phyloP scores from a whole-genome alignment of 495 filamentous ascomycete species.

The Trichoderma parareesei region DNA sequence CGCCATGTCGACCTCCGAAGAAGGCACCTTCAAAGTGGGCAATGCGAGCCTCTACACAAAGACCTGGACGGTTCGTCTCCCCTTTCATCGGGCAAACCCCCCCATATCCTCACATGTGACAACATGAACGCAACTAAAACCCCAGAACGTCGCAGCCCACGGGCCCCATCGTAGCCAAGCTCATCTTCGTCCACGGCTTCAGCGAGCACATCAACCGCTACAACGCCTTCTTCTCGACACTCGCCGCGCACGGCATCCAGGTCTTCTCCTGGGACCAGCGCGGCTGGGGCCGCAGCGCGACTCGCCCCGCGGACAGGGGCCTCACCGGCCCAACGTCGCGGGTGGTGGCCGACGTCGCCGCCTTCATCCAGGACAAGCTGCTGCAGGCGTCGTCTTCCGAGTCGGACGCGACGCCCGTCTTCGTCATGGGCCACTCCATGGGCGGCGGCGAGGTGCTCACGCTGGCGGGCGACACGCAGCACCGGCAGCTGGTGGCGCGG shows the following conservation, averaged over 20 bases:
- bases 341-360: slow-evolving; percentile 69
- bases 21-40: slow-evolving; percentile 48
- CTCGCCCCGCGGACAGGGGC: slow-evolving; percentile 46
- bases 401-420: slow-evolving; percentile 45
- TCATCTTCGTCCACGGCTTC: slow-evolving; percentile 81
- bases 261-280: slow-evolving; percentile 74
- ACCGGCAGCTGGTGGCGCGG: slow-evolving; percentile 36
- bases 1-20: slow-evolving; percentile 36
- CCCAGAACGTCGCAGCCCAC: not conserved
- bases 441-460: slow-evolving; percentile 66
- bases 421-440: slow-evolving; percentile 79
- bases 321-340: slow-evolving; percentile 59
- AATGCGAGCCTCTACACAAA: slow-evolving; percentile 67
- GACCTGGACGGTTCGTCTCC: slow-evolving; percentile 64
- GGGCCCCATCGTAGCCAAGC: slow-evolving; percentile 48
- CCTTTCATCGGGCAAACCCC: not conserved
- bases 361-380: slow-evolving; percentile 48
- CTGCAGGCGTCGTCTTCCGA: not conserved
- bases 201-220: slow-evolving; percentile 78
- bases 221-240: slow-evolving; percentile 54
- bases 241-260: slow-evolving; percentile 65
- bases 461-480: slow-evolving; percentile 31
- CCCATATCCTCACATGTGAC: not conserved
- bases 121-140: too few species aligned
- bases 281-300: slow-evolving; percentile 50